These are phyloP conservation scores for Aspergillus fructus DNA, from an alignment of 2,329 filamentous ascomycete genomes.

Conservation along the genomic window DNA sequence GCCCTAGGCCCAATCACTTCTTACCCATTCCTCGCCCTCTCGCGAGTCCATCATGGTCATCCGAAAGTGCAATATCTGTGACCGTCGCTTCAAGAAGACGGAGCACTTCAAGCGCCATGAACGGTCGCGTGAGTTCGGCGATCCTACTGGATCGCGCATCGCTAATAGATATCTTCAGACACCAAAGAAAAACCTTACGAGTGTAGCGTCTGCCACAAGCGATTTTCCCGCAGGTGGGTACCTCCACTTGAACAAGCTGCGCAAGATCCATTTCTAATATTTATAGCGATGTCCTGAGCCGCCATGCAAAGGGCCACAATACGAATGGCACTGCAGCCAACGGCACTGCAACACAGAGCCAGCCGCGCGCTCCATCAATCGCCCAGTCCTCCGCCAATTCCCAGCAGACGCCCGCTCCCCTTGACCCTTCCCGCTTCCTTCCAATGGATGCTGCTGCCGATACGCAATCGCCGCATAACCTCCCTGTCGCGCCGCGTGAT, in stretches of 20 bases:
- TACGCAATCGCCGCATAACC: slow-evolving; percentile 13
- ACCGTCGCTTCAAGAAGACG: slow-evolving; percentile 56
- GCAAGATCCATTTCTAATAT: slow-evolving; percentile 13
- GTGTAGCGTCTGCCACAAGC: slow-evolving; percentile 54
- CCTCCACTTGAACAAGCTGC: not conserved
- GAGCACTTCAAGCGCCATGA: slow-evolving; percentile 58
- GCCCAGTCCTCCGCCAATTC: slow-evolving; percentile 26
- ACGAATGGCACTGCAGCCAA: slow-evolving; percentile 15
- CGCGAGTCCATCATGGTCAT: slow-evolving; percentile 37
- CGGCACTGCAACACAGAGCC: slow-evolving; percentile 27
- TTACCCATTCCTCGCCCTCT: slow-evolving; percentile 1
- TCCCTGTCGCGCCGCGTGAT: slow-evolving; percentile 23
- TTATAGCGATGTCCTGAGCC: slow-evolving; percentile 50
- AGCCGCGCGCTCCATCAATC: slow-evolving; percentile 26
- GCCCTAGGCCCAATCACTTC: not conserved
- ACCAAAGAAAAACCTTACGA: slow-evolving; percentile 56
- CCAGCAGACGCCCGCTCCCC: slow-evolving; percentile 23
- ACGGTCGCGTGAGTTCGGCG: slow-evolving; percentile 49
- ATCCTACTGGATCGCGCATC: not conserved
- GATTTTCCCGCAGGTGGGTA: slow-evolving; percentile 53
- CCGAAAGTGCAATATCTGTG: slow-evolving; percentile 49
- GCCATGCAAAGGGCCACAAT: slow-evolving; percentile 53
- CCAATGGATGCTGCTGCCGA: slow-evolving; percentile 14
- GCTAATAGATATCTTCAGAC: slow-evolving; percentile 36
- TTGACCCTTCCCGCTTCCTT: slow-evolving; percentile 18